A percentile compares a stretch with the other conserved stretches of the same genome.
Conservation (phyloP, 441 rosid species). For the Gossypium schwendimanii region DNA sequence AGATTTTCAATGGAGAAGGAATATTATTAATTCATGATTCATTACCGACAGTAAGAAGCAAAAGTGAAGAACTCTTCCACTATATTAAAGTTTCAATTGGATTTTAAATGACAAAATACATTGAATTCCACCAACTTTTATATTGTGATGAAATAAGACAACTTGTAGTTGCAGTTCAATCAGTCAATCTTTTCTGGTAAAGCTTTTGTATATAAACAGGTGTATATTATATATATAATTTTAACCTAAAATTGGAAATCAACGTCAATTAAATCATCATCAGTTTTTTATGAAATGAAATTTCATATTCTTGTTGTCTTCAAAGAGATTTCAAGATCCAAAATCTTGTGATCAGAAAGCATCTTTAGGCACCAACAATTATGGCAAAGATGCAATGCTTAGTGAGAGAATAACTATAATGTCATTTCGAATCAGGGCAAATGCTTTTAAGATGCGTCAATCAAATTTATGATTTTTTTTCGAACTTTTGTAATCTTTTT, state of each 20-base stretch:
- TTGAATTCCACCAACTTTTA: conserved; percentile 4
- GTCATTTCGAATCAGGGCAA: no score
- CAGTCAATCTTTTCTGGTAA: not conserved
- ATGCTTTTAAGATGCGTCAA: no score
- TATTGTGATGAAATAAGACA: not conserved
- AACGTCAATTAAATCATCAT: not conserved
- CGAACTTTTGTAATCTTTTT: no score
- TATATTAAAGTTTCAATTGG: not conserved
- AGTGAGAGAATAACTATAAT: not conserved
- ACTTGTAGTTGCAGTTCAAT: not conserved
- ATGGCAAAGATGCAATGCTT: not conserved
- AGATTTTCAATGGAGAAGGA: not conserved
- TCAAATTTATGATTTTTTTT: no score
- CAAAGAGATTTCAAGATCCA: not conserved
- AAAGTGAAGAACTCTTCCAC: conserved; percentile 11
- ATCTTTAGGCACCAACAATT: not conserved
- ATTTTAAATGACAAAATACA: not conserved
- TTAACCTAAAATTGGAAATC: not conserved
- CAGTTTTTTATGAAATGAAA: not conserved
- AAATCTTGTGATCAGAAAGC: not conserved
- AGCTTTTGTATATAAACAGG: not conserved
- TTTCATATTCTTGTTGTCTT: not conserved
- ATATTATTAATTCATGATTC: not conserved
- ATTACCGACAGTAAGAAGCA: conserved; percentile 1
- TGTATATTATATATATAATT: not conserved